Percentiles rank a stretch among this genome's conserved stretches.
These are phyloP conservation scores for Thymus mandschuricus DNA, from an alignment of 257 asterid genomes.

Conservation along the genomic window DNA sequence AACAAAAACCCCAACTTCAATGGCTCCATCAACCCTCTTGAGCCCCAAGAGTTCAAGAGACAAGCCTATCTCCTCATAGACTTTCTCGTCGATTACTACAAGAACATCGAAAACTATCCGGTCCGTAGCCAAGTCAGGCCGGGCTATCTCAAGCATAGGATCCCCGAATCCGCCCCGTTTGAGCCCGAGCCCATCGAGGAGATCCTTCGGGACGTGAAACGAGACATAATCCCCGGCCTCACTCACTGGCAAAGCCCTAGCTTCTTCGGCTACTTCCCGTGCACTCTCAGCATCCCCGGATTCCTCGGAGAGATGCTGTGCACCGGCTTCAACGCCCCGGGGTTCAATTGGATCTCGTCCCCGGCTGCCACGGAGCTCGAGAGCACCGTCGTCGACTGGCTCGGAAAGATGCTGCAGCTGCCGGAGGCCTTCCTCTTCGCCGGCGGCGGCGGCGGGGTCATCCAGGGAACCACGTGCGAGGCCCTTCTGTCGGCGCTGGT, in stretches of 20 bases:
- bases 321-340: slow-evolving; percentile 61
- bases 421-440: slow-evolving; percentile 52
- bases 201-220: slow-evolving; percentile 52
- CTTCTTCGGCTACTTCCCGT: slow-evolving; percentile 61
- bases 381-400: slow-evolving; percentile 65
- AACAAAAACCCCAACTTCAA: background rate
- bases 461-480: slow-evolving; percentile 67
- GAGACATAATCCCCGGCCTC: slow-evolving; percentile 62
- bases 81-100: slow-evolving; percentile 60
- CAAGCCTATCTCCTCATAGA: slow-evolving; percentile 57
- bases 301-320: slow-evolving; percentile 66
- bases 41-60: slow-evolving; percentile 55
- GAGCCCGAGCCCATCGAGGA: slow-evolving; percentile 54
- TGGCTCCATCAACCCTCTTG: slow-evolving; percentile 44
- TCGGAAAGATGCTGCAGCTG: slow-evolving; percentile 56
- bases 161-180: slow-evolving; percentile 49
- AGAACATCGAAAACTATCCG: slow-evolving; percentile 53
- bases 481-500: slow-evolving; percentile 52
- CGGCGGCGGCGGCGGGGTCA: slow-evolving; percentile 65
- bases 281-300: slow-evolving; percentile 57
- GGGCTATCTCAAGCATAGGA: slow-evolving; percentile 51
- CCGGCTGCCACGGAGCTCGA: slow-evolving; percentile 78
- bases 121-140: slow-evolving; percentile 73
- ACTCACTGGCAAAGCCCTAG: slow-evolving; percentile 79
- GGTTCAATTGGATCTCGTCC: slow-evolving; percentile 71